These are phyloP conservation scores for Sinapis alba DNA, from an alignment of 441 rosid species.

Conservation along the genomic window DNA sequence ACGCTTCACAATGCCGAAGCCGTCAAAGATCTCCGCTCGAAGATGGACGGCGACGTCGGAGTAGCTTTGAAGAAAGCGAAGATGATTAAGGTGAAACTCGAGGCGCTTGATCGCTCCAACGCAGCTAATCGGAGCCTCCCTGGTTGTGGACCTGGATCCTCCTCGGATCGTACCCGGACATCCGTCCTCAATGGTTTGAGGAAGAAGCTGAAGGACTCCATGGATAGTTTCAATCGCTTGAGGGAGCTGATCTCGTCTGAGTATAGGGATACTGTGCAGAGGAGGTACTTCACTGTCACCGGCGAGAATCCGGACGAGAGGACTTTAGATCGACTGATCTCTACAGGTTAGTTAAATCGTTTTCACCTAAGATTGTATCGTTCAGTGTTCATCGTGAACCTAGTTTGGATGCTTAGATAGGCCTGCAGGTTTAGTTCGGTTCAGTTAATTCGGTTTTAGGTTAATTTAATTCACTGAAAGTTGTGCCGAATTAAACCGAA, in stretches of 20 bases:
- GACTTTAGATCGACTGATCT: constrained; percentile 40
- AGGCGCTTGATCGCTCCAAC: constrained; percentile 71
- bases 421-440: neutral
- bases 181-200: constrained; percentile 41
- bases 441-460: neutral
- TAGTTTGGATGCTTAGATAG: neutral
- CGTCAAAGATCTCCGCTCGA: constrained; percentile 38
- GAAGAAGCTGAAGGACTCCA: constrained; percentile 41
- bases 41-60: constrained; percentile 44
- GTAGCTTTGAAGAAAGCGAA: constrained; percentile 68
- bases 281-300: constrained; percentile 45
- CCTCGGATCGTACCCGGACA: constrained; percentile 39
- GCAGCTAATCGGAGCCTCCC: constrained; percentile 42
- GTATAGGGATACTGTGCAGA: constrained; percentile 42
- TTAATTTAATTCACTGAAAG: neutral
- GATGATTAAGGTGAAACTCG: constrained; percentile 71
- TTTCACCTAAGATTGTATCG: neutral
- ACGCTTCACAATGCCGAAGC: constrained; percentile 43
- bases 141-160: constrained; percentile 45
- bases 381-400: neutral
- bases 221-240: constrained; percentile 42
- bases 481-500: neutral
- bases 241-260: constrained; percentile 40
- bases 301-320: constrained; percentile 45
- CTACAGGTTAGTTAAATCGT: constrained; percentile 61